phyloP scores from a whole-genome alignment of 352 stramenopile species.

The Hyaloperonospora brassicae region DNA sequence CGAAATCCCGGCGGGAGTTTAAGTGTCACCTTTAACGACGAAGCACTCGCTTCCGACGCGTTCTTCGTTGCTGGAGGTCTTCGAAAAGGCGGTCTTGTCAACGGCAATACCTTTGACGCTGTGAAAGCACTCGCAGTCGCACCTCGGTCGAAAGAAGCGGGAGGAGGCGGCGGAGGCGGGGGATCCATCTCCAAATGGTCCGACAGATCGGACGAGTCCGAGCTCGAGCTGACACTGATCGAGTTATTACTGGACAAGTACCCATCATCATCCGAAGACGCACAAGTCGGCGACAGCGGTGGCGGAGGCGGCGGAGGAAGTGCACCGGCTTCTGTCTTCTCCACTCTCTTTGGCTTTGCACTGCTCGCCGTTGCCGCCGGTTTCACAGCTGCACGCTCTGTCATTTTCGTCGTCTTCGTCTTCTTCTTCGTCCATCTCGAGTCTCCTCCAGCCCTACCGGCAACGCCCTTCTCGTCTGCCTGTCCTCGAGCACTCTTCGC shows the following conservation, averaged over 20 bases:
- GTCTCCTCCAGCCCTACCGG: conserved; percentile 25
- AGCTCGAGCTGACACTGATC: conserved; percentile 45
- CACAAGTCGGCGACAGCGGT: conserved; percentile 28
- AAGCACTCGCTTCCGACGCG: conserved; percentile 18
- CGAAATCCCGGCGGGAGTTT: conserved; percentile 52
- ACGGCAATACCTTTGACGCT: conserved; percentile 8
- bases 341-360: conserved; percentile 19
- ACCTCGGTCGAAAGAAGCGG: not conserved
- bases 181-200: conserved; percentile 21
- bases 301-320: conserved; percentile 23
- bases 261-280: conserved; percentile 6
- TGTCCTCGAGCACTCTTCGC: conserved; percentile 3
- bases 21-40: conserved; percentile 48
- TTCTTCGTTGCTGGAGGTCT: conserved; percentile 28
- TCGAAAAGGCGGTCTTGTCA: conserved; percentile 13
- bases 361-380: conserved; percentile 21
- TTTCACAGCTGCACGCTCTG: conserved; percentile 14
- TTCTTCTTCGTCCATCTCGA: conserved; percentile 3
- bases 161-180: conserved; percentile 24
- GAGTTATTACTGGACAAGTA: conserved; percentile 45
- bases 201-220: conserved; percentile 31
- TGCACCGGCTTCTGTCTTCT: conserved; percentile 4
- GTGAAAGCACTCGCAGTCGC: conserved; percentile 7
- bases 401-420: conserved; percentile 18
- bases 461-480: conserved; percentile 12